A percentile compares a stretch with the other conserved stretches of the same genome.
Conservation (phyloP, 163 green algal species). For the Coccomyxa subellipsoidea region DNA sequence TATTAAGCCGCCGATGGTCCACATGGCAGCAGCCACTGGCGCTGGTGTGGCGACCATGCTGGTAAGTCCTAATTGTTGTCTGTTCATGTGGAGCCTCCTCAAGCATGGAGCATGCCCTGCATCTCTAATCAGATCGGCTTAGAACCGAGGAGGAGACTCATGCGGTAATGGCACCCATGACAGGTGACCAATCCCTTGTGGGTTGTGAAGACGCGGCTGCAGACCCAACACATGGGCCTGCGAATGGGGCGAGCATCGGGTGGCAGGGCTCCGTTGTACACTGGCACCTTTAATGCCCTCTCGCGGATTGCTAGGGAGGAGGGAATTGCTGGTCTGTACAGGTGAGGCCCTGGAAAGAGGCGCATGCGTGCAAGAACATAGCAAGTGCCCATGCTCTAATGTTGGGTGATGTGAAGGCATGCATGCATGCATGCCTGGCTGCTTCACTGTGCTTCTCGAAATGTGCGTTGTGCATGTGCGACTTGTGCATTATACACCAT, state of each 20-base stretch:
- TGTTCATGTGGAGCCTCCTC: no score
- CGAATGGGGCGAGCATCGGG: conserved; percentile 25
- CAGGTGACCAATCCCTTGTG: conserved; percentile 93
- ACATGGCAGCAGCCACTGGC: conserved; percentile 83
- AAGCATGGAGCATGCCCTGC: no score
- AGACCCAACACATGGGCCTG: conserved; percentile 80
- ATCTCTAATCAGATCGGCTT: no score
- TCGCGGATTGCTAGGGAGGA: conserved; percentile 81
- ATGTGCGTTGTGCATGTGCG: no score
- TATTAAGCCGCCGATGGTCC: conserved; percentile 27
- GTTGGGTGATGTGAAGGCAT: no score
- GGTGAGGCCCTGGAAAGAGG: conserved; percentile 12
- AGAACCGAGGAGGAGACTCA: no score
- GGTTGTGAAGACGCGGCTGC: conserved; percentile 94
- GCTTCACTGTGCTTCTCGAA: no score
- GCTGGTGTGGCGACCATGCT: conserved; percentile 83
- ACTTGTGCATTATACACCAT: no score
- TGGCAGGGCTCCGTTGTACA: conserved; percentile 52
- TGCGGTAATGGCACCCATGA: not conserved
- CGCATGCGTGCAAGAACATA: no score
- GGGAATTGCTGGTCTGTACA: conserved; percentile 87
- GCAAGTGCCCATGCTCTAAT: no score
- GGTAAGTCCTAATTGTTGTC: not conserved
- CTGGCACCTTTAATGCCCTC: conserved; percentile 79
- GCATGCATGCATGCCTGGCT: no score